Percentiles rank a stretch among this genome's conserved stretches.
These are phyloP conservation scores for Candida chauliodis DNA, from an alignment of 805 yeast species.

Conservation along the genomic window DNA sequence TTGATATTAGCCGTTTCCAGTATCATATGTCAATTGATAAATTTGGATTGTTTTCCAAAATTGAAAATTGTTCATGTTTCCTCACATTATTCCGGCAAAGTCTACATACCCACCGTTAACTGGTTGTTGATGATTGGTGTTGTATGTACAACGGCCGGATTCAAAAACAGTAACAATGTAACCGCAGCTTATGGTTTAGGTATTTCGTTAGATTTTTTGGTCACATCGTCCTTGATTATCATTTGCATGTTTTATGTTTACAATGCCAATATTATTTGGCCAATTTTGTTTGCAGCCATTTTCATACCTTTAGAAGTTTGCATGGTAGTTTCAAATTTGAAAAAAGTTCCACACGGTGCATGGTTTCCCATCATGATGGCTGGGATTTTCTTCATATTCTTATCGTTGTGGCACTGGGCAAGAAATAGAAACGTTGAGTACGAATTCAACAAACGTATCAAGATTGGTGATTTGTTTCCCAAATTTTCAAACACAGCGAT, in stretches of 20 bases:
- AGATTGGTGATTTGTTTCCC: constrained; percentile 34
- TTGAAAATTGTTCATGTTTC: constrained; percentile 46
- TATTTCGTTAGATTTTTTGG: constrained; percentile 50
- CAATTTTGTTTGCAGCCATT: constrained; percentile 29
- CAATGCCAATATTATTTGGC: constrained; percentile 30
- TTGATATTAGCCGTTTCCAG: constrained; percentile 54
- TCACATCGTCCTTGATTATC: constrained; percentile 47
- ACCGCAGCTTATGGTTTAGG: constrained; percentile 63
- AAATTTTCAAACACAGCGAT: constrained; percentile 6
- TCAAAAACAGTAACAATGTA: constrained; percentile 45
- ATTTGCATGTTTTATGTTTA: constrained; percentile 45
- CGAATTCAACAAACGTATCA: constrained; percentile 32
- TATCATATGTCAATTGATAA: constrained; percentile 50
- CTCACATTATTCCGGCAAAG: constrained; percentile 42
- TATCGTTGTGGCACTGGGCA: constrained; percentile 48
- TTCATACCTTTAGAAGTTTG: constrained; percentile 48
- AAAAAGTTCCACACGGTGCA: constrained; percentile 56
- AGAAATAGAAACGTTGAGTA: constrained; percentile 37
- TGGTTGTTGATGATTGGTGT: constrained; percentile 51
- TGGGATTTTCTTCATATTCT: constrained; percentile 30
- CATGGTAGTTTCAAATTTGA: constrained; percentile 46
- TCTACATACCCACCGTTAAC: constrained; percentile 51
- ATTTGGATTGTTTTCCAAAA: constrained; percentile 52
- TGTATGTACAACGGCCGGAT: constrained; percentile 49
- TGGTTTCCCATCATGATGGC: constrained; percentile 57